These are phyloP conservation scores for Fomitopsis pulvina DNA, from an alignment of 768 basidiomycete species.

Conservation along the genomic window DNA sequence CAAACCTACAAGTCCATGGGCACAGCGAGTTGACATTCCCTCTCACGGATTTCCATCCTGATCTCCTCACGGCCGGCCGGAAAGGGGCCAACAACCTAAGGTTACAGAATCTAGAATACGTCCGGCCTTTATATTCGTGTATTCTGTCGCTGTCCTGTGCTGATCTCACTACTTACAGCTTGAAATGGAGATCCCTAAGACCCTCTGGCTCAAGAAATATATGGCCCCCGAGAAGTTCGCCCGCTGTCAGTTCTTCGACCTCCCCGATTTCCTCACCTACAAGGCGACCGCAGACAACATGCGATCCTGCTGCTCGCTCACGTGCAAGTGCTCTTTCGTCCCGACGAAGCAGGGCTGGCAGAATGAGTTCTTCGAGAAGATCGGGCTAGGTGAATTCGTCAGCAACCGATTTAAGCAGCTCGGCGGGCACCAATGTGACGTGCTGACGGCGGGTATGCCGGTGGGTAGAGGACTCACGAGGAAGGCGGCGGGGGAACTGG, in stretches of 20 bases:
- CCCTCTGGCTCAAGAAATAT: conserved; percentile 91
- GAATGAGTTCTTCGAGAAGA: conserved; percentile 75
- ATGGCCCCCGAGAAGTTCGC: conserved; percentile 71
- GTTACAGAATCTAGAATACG: too few species aligned
- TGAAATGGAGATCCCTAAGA: conserved; percentile 98
- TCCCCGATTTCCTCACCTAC: conserved; percentile 96
- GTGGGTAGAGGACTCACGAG: conserved; percentile 79
- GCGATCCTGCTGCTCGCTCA: conserved; percentile 88
- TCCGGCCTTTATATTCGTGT: neutral
- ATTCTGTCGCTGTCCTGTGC: neutral
- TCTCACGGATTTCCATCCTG: too few species aligned
- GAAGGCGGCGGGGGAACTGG: conserved; percentile 77
- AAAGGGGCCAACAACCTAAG: too few species aligned
- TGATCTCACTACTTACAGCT: conserved; percentile 44
- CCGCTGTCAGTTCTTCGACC: conserved; percentile 78
- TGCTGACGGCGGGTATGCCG: conserved; percentile 80
- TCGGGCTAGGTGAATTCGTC: conserved; percentile 71
- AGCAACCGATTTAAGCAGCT: conserved; percentile 68
- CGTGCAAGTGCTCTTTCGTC: conserved; percentile 94
- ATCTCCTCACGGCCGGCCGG: too few species aligned
- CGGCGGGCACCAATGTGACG: conserved; percentile 53
- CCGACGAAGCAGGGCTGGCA: conserved; percentile 83
- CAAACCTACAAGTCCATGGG: too few species aligned
- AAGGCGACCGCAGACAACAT: conserved; percentile 66
- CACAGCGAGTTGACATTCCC: too few species aligned